These are phyloP conservation scores for Penicillium polonicum DNA, from an alignment of 2,329 filamentous ascomycete species.

Conservation along the genomic window DNA sequence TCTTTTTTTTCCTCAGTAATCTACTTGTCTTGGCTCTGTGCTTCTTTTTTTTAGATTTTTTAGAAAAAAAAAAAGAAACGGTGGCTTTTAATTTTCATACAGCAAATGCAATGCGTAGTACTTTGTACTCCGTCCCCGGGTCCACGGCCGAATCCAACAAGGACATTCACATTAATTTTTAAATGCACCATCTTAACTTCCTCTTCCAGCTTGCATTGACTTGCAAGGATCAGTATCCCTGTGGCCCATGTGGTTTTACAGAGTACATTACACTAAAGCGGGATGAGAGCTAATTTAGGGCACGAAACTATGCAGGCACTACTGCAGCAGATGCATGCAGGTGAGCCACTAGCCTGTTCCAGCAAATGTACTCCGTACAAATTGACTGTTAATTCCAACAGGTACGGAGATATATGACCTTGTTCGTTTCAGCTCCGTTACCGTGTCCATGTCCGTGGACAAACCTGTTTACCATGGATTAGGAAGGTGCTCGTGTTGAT, in stretches of 20 bases:
- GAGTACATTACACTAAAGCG: not conserved
- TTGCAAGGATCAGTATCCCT: not conserved
- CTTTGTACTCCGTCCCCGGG: not conserved
- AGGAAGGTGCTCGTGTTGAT: not conserved
- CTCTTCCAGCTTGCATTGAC: not conserved
- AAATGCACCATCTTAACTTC: not conserved
- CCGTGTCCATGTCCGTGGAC: not conserved
- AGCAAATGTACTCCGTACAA: not conserved
- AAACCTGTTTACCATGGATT: not conserved
- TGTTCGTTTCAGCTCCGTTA: not conserved
- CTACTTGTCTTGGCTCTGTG: not conserved
- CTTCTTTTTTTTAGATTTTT: not conserved
- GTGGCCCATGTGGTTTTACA: slow-evolving; percentile 1
- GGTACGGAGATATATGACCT: not conserved
- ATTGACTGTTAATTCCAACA: not conserved
- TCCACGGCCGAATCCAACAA: not conserved
- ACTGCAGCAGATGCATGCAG: slow-evolving; percentile 1
- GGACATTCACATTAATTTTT: not conserved
- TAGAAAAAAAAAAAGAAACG: not conserved
- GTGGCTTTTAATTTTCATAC: not conserved
- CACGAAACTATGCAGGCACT: slow-evolving; percentile 3
- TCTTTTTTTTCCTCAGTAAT: not conserved
- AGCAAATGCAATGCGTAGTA: not conserved
- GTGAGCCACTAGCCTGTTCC: not conserved
- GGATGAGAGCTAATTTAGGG: slow-evolving; percentile 6